A percentile compares a stretch with the other conserved stretches of the same genome.
These are phyloP conservation scores for Trichophyton benhamiae DNA, from an alignment of 2,329 filamentous ascomycete species.

Conservation along the genomic window DNA sequence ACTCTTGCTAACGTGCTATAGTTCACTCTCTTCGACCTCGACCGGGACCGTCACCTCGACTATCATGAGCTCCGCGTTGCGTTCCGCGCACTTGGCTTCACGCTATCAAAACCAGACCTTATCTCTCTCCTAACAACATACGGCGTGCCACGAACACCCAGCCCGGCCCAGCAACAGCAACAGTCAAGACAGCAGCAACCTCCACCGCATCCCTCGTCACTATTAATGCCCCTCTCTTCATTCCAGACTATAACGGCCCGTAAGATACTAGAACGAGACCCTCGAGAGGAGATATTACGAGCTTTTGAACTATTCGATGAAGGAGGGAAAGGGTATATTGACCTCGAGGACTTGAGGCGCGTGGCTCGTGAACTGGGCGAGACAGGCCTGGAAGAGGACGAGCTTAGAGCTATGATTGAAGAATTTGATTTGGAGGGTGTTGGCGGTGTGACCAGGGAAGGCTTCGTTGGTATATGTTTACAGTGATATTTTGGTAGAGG, in stretches of 20 bases:
- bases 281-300: conserved; percentile 76
- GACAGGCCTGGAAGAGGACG: conserved; percentile 73
- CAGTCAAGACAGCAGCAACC: conserved; percentile 26
- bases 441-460: conserved; percentile 55
- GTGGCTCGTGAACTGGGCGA: conserved; percentile 88
- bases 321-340: conserved; percentile 82
- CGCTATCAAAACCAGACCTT: conserved; percentile 74
- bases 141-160: conserved; percentile 49
- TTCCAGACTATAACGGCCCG: conserved; percentile 69
- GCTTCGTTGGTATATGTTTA: conserved; percentile 56
- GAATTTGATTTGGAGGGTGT: conserved; percentile 94
- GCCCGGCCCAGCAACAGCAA: conserved; percentile 37
- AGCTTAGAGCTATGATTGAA: conserved; percentile 91
- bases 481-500: conserved; percentile 24
- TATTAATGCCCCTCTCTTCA: conserved; percentile 59
- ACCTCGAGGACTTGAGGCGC: conserved; percentile 70
- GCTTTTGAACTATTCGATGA: conserved; percentile 91
- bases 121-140: conserved; percentile 68
- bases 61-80: conserved; percentile 98
- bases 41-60: conserved; percentile 87
- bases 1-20: conserved; percentile 27
- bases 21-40: conserved; percentile 93
- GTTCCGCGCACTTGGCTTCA: conserved; percentile 88
- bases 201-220: conserved; percentile 49
- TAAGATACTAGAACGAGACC: conserved; percentile 70